Evolutionary conservation across 2,329 filamentous ascomycete species (phyloP), one percentile per base, ranked within the genome.

Genomic region (Xylariales sp.): DNA sequence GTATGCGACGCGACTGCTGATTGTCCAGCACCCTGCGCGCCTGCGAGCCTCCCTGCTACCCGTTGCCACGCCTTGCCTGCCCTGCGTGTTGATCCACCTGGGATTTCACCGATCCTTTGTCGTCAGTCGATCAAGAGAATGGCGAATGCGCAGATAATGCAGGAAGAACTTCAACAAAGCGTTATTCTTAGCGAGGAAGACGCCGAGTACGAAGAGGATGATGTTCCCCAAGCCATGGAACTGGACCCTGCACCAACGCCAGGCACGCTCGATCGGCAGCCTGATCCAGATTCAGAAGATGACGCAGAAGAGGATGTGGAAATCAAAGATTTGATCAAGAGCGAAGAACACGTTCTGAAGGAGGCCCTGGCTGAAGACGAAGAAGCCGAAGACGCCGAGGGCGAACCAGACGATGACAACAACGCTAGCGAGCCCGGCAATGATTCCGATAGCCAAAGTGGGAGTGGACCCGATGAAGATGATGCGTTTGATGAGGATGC

Each of bases 101-200:
- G 13, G 14, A 15, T 31, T n/a, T 38, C 11, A 18, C 12, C 28
- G 23, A 21, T 19, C 27, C 19, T 16, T 17, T 13, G 14, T 5
- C 24, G 6, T 11, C 28, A 18, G 6, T 16, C 34, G 8, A 16
- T 15, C 14, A 15, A 4, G 49, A 60, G 47, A 32, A 76, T 76
- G 70, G 58, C 67, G 37, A 74, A 67, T 49, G 65, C 69, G 39
- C 73, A 75, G 50, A 62, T 69, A 34, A 76, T 74, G 61, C 69
- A 78, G 53, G 74, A 79, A 42, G 71, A 78, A 55, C 63, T 76
- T 40, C 75, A 77, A 50, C 71, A 75, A 49, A 76, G 72, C 54
- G 69, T 68, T 29, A 61, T 72, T 47, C 62, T 70, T 40, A 74
- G 72, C 5, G 71, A 74, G 40, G 69, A 68, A 18, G 60, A 65